phyloP scores from a whole-genome alignment of 164 flowering plant species.

The Macadamia tetraphylla region DNA sequence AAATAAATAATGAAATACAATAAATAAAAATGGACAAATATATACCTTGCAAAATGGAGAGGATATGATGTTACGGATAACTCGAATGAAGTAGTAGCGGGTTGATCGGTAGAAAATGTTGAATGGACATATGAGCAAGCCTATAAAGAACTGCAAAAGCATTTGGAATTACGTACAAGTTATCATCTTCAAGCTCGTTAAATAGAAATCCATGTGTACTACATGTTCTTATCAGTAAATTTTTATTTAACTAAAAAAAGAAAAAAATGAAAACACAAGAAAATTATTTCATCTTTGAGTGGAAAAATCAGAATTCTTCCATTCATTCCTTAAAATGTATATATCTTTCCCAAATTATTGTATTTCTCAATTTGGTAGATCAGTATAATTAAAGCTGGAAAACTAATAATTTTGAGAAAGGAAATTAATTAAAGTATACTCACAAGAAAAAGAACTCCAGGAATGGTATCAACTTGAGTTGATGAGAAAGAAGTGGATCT shows the following conservation, averaged over 20 bases:
- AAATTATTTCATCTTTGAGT: no score
- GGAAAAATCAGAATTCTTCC: no score
- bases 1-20: neutral
- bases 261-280: no score
- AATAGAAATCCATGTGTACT: no score
- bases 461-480: slow-evolving; percentile 63
- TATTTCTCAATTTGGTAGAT: no score
- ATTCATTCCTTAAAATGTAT: no score
- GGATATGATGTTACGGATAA: slow-evolving; percentile 75
- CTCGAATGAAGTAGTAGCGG: slow-evolving; percentile 74
- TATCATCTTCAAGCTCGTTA: neutral
- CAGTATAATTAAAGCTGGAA: no score
- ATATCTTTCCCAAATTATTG: no score
- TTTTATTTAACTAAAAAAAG: no score
- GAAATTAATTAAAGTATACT: neutral
- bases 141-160: slow-evolving; percentile 39
- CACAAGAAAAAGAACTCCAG: slow-evolving; percentile 79
- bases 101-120: slow-evolving; percentile 82
- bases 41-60: slow-evolving; percentile 92
- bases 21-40: neutral
- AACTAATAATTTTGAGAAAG: no score
- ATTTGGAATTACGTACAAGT: neutral
- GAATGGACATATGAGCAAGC: slow-evolving; percentile 72
- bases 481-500: slow-evolving; percentile 51
- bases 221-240: no score